Evolutionary conservation across 169 alveolate genomes (phyloP).

Genomic region (Toxoplasma gondii): DNA sequence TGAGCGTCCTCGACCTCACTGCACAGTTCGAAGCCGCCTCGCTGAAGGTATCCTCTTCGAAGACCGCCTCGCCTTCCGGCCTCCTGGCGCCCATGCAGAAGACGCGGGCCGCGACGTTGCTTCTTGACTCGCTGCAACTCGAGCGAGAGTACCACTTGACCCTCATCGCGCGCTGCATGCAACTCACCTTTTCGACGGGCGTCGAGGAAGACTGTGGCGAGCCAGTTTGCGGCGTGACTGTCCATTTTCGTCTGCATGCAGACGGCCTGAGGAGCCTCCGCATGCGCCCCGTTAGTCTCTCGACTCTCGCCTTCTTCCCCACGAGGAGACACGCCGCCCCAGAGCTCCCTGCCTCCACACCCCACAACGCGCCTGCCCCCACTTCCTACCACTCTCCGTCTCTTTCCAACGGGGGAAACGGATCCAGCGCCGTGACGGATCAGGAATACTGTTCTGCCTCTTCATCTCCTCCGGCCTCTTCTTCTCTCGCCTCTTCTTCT

Average conservation of each 20-base stretch:
- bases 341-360: neutral
- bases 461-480: neutral
- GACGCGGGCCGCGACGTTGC: slow-evolving; percentile 8
- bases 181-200: neutral
- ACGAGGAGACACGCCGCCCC: slow-evolving; percentile 1
- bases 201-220: slow-evolving; percentile 6
- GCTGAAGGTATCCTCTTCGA: neutral
- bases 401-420: neutral
- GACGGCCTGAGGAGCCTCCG: slow-evolving; percentile 16
- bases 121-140: neutral
- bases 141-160: slow-evolving; percentile 22
- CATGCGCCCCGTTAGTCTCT: slow-evolving; percentile 11
- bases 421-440: neutral
- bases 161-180: slow-evolving; percentile 1
- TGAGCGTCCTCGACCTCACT: neutral
- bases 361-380: neutral
- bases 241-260: neutral
- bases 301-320: slow-evolving; percentile 8
- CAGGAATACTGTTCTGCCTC: neutral
- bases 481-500: too few relatives aligned
- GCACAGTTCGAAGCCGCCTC: slow-evolving; percentile 10
- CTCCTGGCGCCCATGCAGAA: neutral
- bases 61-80: neutral
- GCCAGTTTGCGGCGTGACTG: slow-evolving; percentile 19
- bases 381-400: neutral